These are phyloP conservation scores for Nyctanthes arbortristis DNA, from an alignment of 257 asterid species.

Conservation along the genomic window DNA sequence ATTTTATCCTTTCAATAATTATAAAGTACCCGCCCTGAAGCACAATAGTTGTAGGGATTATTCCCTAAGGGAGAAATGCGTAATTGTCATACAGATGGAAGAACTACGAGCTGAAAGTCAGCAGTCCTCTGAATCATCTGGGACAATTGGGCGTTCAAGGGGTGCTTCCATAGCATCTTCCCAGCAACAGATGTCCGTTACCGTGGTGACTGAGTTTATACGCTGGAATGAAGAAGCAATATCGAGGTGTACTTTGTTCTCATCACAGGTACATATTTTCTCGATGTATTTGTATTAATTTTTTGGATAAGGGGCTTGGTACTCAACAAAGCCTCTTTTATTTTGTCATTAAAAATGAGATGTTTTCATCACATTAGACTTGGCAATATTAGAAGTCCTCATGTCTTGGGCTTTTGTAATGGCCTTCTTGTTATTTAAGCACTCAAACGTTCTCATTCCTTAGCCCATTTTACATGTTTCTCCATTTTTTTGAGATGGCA, in stretches of 20 bases:
- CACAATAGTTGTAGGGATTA: constrained; percentile 20
- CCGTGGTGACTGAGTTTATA: constrained; percentile 93
- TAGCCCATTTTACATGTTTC: too few relatives aligned
- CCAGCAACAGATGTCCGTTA: constrained; percentile 89
- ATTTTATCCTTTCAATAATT: neutral
- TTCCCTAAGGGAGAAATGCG: constrained; percentile 11
- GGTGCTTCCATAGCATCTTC: constrained; percentile 88
- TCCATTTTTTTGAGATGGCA: too few relatives aligned
- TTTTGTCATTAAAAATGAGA: neutral
- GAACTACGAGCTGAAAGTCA: constrained; percentile 82
- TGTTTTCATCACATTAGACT: neutral
- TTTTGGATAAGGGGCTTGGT: neutral
- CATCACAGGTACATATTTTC: constrained; percentile 63
- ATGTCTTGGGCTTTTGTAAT: neutral
- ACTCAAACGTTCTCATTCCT: too few relatives aligned
- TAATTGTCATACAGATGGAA: constrained; percentile 66
- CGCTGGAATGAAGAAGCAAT: constrained; percentile 99
- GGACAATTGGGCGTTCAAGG: constrained; percentile 94
- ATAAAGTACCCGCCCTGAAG: constrained; percentile 3
- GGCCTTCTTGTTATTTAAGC: constrained; percentile 3
- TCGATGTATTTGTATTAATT: neutral
- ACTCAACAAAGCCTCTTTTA: neutral
- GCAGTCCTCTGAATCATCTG: constrained; percentile 73
- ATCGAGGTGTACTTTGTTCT: constrained; percentile 77
- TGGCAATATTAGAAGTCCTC: too few relatives aligned